phyloP scores from a whole-genome alignment of 371 early-diverging fungal genomes.

The Dichotomocladium elegans region DNA sequence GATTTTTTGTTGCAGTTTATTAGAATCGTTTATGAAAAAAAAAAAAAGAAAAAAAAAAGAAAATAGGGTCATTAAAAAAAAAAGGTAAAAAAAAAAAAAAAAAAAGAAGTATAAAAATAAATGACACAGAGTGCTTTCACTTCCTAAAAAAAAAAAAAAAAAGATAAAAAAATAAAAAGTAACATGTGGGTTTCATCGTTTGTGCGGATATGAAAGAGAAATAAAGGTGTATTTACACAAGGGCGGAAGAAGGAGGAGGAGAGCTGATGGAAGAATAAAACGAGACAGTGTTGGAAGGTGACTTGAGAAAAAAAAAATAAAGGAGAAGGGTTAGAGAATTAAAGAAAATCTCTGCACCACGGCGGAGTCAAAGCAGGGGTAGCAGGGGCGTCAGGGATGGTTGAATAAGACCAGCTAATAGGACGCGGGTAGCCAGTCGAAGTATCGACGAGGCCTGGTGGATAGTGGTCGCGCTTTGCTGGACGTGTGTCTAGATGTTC shows the following conservation, averaged over 20 bases:
- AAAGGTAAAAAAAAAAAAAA: slow-evolving; percentile 1
- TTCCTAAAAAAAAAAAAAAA: background rate
- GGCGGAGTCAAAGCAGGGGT: background rate
- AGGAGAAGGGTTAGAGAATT: background rate
- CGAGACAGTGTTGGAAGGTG: background rate
- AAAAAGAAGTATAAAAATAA: background rate
- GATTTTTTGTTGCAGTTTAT: too few species aligned
- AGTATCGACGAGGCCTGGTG: background rate
- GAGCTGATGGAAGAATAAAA: too few species aligned
- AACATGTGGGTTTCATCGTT: background rate
- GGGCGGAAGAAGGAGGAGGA: too few species aligned
- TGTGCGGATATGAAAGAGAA: too few species aligned
- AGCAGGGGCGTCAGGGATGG: too few species aligned
- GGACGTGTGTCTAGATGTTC: slow-evolving; percentile 1
- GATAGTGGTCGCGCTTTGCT: background rate
- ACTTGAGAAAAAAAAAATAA: background rate
- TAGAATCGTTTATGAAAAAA: too few species aligned
- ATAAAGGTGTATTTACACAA: too few species aligned
- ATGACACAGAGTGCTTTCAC: background rate
- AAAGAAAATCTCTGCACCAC: slow-evolving; percentile 2
- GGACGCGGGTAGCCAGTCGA: background rate
- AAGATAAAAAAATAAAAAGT: background rate
- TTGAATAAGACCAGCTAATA: background rate
- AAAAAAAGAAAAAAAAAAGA: slow-evolving; percentile 1
- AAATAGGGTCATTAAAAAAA: background rate